These are phyloP conservation scores for Monosporascus sp. DNA, from an alignment of 2,329 filamentous ascomycete species.

Conservation along the genomic window DNA sequence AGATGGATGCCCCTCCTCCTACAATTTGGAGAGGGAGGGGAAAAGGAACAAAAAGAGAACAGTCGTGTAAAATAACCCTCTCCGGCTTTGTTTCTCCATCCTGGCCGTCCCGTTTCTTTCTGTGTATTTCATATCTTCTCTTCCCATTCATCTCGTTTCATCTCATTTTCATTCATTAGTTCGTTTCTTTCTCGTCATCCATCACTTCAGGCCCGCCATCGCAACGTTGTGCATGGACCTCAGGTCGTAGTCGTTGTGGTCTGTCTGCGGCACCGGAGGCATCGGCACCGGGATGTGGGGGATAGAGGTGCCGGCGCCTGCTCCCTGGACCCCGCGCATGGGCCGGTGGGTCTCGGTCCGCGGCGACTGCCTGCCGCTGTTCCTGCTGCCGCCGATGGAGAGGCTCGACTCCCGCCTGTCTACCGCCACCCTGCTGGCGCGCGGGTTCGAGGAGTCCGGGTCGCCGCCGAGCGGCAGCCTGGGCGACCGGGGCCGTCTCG, in stretches of 20 bases:
- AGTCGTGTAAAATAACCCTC: too few species aligned
- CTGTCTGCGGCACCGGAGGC: background rate
- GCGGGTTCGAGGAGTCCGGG: background rate
- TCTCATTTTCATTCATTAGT: background rate
- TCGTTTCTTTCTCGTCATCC: background rate
- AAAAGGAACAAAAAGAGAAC: too few species aligned
- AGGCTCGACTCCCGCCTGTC: background rate
- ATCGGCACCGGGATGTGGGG: background rate
- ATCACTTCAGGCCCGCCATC: constrained; percentile 23
- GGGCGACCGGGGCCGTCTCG: background rate
- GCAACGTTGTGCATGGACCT: constrained; percentile 27
- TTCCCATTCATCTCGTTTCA: background rate
- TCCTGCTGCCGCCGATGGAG: background rate
- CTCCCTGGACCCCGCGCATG: background rate
- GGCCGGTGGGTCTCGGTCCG: background rate
- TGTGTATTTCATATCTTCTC: too few species aligned
- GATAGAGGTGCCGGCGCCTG: background rate
- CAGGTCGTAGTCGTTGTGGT: constrained; percentile 19
- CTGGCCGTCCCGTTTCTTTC: too few species aligned
- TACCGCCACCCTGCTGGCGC: background rate
- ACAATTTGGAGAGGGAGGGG: too few species aligned
- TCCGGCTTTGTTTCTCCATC: too few species aligned
- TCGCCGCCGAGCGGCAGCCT: background rate
- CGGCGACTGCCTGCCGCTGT: background rate
- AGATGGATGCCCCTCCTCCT: too few species aligned